Conservation (phyloP, 495 filamentous ascomycete genomes). For the Apodospora peruviana region DNA sequence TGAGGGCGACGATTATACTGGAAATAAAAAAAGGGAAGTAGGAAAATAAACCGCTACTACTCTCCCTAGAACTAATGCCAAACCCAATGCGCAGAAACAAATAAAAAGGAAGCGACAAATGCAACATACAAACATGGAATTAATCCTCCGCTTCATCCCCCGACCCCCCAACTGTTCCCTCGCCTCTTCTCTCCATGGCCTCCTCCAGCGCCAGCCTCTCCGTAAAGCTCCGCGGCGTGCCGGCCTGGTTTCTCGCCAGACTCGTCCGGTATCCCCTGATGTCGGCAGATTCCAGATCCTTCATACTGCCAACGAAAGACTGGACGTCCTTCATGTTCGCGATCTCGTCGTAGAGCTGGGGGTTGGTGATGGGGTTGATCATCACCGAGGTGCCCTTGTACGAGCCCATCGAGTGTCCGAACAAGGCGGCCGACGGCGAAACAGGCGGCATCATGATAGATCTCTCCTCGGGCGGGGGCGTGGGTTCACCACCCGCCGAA, state of each 20-base stretch:
- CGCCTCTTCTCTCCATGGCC: slow-evolving; percentile 20
- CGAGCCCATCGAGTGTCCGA: slow-evolving; percentile 32
- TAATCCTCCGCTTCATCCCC: too few relatives aligned
- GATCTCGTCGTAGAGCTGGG: slow-evolving; percentile 38
- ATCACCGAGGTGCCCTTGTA: slow-evolving; percentile 33
- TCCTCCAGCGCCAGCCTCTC: slow-evolving; percentile 42
- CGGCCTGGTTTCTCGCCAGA: slow-evolving; percentile 13
- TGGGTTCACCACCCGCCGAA: background rate
- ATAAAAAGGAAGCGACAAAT: too few relatives aligned
- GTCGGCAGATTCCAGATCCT: slow-evolving; percentile 32
- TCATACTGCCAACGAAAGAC: slow-evolving; percentile 41
- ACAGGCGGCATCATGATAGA: slow-evolving; percentile 7
- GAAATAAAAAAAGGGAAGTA: too few relatives aligned
- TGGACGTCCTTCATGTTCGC: slow-evolving; percentile 39
- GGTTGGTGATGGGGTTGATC: slow-evolving; percentile 31
- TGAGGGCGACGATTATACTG: too few relatives aligned
- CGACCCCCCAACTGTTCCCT: too few relatives aligned
- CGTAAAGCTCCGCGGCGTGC: slow-evolving; percentile 35
- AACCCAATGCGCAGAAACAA: too few relatives aligned
- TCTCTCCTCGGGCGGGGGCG: slow-evolving; percentile 1
- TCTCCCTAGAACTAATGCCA: too few relatives aligned
- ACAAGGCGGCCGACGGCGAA: slow-evolving; percentile 22
- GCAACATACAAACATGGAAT: too few relatives aligned
- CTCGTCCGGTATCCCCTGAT: slow-evolving; percentile 32
- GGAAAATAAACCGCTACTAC: too few relatives aligned